Conservation (phyloP, 2,329 filamentous ascomycete genomes). For the Penicillium sp. region DNA sequence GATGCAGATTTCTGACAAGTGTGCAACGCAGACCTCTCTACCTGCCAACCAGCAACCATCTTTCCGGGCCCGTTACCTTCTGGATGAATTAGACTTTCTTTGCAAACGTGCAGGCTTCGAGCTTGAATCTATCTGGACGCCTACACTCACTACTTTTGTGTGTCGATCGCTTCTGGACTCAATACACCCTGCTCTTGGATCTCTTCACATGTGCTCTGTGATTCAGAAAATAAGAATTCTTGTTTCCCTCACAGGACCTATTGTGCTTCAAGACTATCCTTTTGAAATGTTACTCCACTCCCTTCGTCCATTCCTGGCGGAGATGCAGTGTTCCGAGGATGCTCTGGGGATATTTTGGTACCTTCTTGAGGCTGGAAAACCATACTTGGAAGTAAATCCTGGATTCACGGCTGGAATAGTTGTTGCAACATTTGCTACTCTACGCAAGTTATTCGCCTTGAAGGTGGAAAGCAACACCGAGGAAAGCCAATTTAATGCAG, state of each 20-base stretch:
- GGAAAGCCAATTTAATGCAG: constrained; percentile 78
- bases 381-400: constrained; percentile 67
- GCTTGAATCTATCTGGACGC: constrained; percentile 71
- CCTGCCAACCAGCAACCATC: constrained; percentile 83
- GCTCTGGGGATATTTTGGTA: constrained; percentile 85
- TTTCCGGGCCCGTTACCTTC: constrained; percentile 78
- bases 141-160: constrained; percentile 73
- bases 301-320: constrained; percentile 75
- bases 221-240: constrained; percentile 84
- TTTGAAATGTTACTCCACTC: constrained; percentile 88
- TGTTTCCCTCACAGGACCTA: constrained; percentile 73
- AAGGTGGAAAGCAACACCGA: constrained; percentile 80
- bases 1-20: constrained; percentile 69
- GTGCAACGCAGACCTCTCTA: constrained; percentile 67
- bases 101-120: constrained; percentile 73
- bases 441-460: constrained; percentile 75
- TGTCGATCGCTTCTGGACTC: constrained; percentile 78
- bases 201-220: constrained; percentile 83
- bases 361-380: constrained; percentile 69
- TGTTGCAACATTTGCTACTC: constrained; percentile 76
- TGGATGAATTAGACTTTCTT: constrained; percentile 76
- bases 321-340: constrained; percentile 88
- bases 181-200: constrained; percentile 80
- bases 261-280: constrained; percentile 78
- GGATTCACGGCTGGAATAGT: constrained; percentile 82